phyloP scores from a whole-genome alignment of 208 protist genomes.

The Leishmania guyanensis region DNA sequence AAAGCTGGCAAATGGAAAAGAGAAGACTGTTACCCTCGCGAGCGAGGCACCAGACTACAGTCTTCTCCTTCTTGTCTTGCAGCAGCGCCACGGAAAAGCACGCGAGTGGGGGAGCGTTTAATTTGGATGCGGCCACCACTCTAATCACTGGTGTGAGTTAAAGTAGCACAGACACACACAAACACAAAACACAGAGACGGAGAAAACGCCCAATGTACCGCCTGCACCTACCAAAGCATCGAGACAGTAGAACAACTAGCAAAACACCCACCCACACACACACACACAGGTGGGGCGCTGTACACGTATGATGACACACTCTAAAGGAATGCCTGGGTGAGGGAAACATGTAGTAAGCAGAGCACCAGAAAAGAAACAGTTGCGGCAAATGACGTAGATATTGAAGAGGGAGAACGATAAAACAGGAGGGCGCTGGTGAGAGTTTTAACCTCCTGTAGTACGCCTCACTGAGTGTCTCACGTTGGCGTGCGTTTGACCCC shows the following conservation, averaged over 20 bases:
- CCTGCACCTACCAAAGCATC: no score
- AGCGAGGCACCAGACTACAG: not conserved
- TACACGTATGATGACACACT: not conserved
- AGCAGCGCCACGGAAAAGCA: not conserved
- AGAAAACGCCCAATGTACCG: no score
- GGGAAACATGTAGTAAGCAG: not conserved
- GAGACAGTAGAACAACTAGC: not conserved
- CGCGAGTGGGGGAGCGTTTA: not conserved
- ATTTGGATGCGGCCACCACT: not conserved
- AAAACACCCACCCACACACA: not conserved
- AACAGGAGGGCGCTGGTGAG: not conserved
- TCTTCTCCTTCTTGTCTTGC: not conserved
- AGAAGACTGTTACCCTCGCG: not conserved
- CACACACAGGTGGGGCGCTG: not conserved
- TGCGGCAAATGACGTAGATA: not conserved
- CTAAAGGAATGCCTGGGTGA: not conserved
- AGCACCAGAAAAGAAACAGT: not conserved
- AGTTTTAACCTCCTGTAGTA: not conserved
- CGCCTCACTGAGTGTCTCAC: not conserved
- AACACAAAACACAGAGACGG: no score
- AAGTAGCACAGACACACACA: no score
- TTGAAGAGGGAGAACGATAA: not conserved
- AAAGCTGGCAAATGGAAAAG: not conserved
- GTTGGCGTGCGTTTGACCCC: not conserved
- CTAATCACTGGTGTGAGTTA: not conserved